Base-by-base conservation (phyloP, 2,329 filamentous ascomycete genomes). In the Monosporascus sp. region DNA sequence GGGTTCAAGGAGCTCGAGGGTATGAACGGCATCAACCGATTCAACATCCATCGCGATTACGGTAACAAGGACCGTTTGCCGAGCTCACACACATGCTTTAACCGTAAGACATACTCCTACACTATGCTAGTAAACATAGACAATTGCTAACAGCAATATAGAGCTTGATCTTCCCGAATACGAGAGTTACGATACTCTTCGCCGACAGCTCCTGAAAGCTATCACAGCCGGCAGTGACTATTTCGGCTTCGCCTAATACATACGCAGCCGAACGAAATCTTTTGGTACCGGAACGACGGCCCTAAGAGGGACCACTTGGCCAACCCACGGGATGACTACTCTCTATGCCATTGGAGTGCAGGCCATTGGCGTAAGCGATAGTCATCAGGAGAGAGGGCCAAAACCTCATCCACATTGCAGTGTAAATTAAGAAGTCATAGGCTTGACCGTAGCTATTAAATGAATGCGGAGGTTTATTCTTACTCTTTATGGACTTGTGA, bases 1-100 rank as follows among this genome's bases (percentile, higher is more conserved):
- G 94, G 94, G 14, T 99, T 99, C 81, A 97, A 96, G 76, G 94
- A 99, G 72, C 83, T 99, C 7, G 95, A 99, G 76, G 95, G 94
- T 61, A 99, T 99, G 94, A 97, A 99, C 68, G 94, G 94, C 40
- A 87, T 97, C 71, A 96, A 89, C 72, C 87, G 91, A 60, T 99
- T 99, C 85, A 99, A 97, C 71, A 97, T 99, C 59, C 94, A 99
- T 70, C 91, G 94, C 60, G 94, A 97, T 73, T 97, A 96, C 73
- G 92, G 93, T 64, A 93, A 88, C 78, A 97, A 97, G 74, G 90
- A 97, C 68, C 88, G 94, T 61, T 81, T 99, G 60, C 94, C 94
- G 53, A 96, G 90, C 65, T 96, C 92, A 64, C 95, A 99, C 73
- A 99, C 94, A 59, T 99, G 94, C 79, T 99, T 99, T 77, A 99